These are phyloP conservation scores for Fraxinus angustifolia DNA, from an alignment of 305 asterid genomes.

Conservation along the genomic window DNA sequence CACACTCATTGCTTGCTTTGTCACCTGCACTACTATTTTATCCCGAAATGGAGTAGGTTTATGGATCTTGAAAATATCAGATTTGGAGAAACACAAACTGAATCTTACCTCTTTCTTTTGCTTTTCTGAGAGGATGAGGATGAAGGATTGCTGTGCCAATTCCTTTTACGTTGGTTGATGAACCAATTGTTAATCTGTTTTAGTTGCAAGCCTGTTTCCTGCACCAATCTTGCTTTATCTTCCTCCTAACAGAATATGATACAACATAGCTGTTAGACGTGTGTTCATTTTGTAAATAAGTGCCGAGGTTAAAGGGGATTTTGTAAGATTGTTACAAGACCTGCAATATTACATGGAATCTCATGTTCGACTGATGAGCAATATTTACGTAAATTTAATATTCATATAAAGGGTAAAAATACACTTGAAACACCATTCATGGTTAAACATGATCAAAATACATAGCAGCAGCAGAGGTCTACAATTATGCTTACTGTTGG, in stretches of 20 bases:
- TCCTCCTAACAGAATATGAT: constrained; percentile 57
- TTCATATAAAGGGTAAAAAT: not conserved
- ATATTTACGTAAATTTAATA: not conserved
- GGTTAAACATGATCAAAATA: not conserved
- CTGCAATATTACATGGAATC: not conserved
- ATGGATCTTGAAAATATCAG: not conserved
- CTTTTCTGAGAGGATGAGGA: constrained; percentile 70
- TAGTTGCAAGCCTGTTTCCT: constrained; percentile 89
- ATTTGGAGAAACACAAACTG: not conserved
- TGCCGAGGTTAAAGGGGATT: not conserved
- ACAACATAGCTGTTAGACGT: not conserved
- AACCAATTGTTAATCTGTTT: constrained; percentile 91
- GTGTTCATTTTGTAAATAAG: not conserved
- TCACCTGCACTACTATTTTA: constrained; percentile 59
- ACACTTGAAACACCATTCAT: not conserved
- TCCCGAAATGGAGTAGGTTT: constrained; percentile 17
- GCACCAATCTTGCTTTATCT: constrained; percentile 85
- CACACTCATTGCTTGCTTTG: constrained; percentile 31
- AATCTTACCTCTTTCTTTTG: constrained; percentile 77
- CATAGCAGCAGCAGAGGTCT: not conserved
- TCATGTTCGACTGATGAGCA: not conserved
- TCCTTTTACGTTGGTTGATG: constrained; percentile 91
- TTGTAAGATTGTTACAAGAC: not conserved
- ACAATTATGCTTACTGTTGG: constrained; percentile 58
- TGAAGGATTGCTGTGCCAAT: constrained; percentile 89